Evolutionary conservation across 768 basidiomycete genomes (phyloP), one percentile per base, ranked within the genome.

Genomic region (Podaxis sp.): DNA sequence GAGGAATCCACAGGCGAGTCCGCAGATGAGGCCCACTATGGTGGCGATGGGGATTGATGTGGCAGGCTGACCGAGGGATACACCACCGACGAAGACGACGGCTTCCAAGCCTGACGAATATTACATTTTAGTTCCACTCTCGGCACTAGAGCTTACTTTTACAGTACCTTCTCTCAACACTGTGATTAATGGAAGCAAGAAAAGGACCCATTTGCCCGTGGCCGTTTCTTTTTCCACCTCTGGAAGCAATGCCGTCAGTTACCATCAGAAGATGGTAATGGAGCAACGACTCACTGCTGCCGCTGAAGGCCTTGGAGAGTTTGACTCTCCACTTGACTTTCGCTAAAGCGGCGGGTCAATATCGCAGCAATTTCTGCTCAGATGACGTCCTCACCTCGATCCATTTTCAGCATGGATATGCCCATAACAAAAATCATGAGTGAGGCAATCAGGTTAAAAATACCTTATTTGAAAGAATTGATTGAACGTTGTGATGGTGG

Each of bases 301-400:
- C 82, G 24, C 81, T 77, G 76, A 98, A 97, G 0, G 95, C 91
- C 12, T 78, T 79, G 60, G 87, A 80, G 53, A 98, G 86, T 79
- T 96, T 97, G 70, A 93, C 75, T 66, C 93, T 85, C 96, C 96
- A 99, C 74, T 93, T 94, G n/a, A 89, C 83, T 72, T 94, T 91
- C 11, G 96, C 90, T 82, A 51, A 8, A 63, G 41, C 36, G 19
- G 41, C 25, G 24, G 9, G 27, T 52, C 58, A 59, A 38, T 15
- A 27, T 55, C 4, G 49, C 15, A 43, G 8, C 36, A 27, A 22
- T 17, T 24, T 7, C 46, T 12, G 12, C 19, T 9, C 13, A 43
- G 49, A 15, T n/a, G 19, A 19, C 24, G n/a, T 27, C 57, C 69
- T 50, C 68, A 79, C 80, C 81, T 69, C 89, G 82, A 74, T 98